Base-by-base conservation (phyloP, 768 basidiomycete species). In the Naganishia antarctica region DNA sequence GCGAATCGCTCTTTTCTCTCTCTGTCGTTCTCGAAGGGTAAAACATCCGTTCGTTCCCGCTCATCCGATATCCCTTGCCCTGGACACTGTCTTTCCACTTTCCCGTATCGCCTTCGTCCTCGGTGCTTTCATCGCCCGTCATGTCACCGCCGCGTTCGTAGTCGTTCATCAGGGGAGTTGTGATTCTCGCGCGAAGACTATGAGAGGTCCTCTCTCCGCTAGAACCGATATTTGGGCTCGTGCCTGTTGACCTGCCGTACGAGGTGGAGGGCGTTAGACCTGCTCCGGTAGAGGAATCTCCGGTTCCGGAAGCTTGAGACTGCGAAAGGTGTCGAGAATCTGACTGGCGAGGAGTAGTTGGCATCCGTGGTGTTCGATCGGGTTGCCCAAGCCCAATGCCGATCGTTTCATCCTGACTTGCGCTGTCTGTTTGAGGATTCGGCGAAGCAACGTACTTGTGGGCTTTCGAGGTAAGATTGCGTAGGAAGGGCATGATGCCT, bases 51-150 rank as follows among this genome's bases (percentile, higher is more conserved):
- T 53, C 67, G 62, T 46, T 41, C 43, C 48, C 46, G 31, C 62
- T 63, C 60, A 31, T 57, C 61, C 31, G n/a, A 16, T 44, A 32
- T 31, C 37, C 63, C 32, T n/a, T 43, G 53, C 44, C 43, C 44
- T 23, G 49, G 49, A 18, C 41, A 34, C 34, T 47, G 26, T 32
- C 16, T 47, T 41, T 62, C 61, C 46, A 41, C 61, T 62, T 62
- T 32, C 61, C 61, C 47, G 61, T 62, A 26, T 61, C 65, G 13
- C 63, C 57, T 60, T 70, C 66, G 26, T 66, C 64, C n/a, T 67
- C 66, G 49, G 61, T 59, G 7, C 51, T 34, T 0, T 63, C 69
- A 2, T 46, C 63, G 2, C 43, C 50, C 12, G 46, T 60, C 18
- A 44, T 44, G 7, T 60, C 63, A 32, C 58, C 67, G 29, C 64